Evolutionary conservation across 805 yeast genomes (phyloP), one percentile per base, ranked within the genome.

Genomic region (Starmerella bombicola): DNA sequence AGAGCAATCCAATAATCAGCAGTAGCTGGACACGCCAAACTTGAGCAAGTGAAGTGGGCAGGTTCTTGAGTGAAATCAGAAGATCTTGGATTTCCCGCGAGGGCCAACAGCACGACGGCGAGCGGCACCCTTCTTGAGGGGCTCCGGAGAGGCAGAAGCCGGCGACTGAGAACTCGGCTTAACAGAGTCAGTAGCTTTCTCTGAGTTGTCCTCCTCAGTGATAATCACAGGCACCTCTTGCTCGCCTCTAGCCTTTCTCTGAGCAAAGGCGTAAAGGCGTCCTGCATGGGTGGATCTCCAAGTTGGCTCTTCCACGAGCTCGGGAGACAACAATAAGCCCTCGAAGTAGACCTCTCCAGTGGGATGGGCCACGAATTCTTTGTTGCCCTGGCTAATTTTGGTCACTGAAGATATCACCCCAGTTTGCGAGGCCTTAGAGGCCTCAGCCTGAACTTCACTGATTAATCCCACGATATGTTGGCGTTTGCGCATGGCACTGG

Each of bases 401-500:
- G 56, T 53, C 7, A 53, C 35, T 37, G 53, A 29, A 33, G 59
- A 46, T 21, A 51, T 28, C 25, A 62, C 52, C 15, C 56, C 59
- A 23, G 49, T 42, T 23, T 30, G 10, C 9, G 45, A 35, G 25
- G 19, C 35, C 55, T 57, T 50, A 4, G 65, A 29, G 16, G 47
- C 68, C 16, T 34, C 42, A 3, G 40, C 47, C 15, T 45, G 52
- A 18, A 59, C 65, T 23, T 61, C 63, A 26, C 48, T 53, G 25
- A 60, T 53, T 20, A 53, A 39, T n/a, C 40, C 28, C 33, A 47
- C 47, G 53, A 80, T 64, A 42, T 82, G 67, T 45, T 70, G 70
- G 37, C 68, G 66, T 49, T 80, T 76, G 43, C 77, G 78, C 19
- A 54, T 59, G 46, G 74, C 63, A 53, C 70, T 73, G 38, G 79